Evolutionary conservation across 805 yeast species (phyloP), one percentile per base, ranked within the genome.

Genomic region (Dipodascus albidus): DNA sequence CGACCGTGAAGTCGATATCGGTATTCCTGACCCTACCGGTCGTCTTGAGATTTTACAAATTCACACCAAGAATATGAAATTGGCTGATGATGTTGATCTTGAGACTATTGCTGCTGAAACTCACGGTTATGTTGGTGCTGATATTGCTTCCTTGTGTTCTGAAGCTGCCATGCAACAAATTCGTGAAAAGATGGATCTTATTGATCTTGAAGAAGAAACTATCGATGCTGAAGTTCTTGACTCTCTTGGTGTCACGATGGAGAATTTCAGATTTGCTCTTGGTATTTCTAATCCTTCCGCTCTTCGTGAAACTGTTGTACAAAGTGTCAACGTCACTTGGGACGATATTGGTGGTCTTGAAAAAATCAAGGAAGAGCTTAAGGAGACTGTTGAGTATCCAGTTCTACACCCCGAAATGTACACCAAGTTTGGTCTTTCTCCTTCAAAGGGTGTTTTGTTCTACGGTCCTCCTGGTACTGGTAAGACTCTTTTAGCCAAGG

Each of bases 401-500:
- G 99, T 93, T 52, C 77, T 91, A 69, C 98, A 93, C 72, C 98
- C 99, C 71, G 99, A 93, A 67, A 96, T 91, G 77, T 93, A 88
- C 74, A 87, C 95, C 72, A 95, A 93, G 76, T 93, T 93, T 67
- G 99, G 99, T 60, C 80, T 93, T 69, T 83, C 98, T 8, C 99
- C 99, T 53, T 83, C 99, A 44, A 90, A 91, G 74, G 99, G 99
- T 76, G 99, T 93, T 61, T 77, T 93, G 69, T 93, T 93, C 78
- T 93, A 86, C 70, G 99, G 99, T 63, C 99, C 99, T 52, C 99
- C 99, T 57, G 99, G 99, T 86, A 93, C 98, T 57, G 99, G 99
- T 89, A 93, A 93, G 76, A 93, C 99, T 2, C 75, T 93, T 67
- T 78, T 93, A 65, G 99, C 99, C 49, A 93, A 93, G 74, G 99